These are phyloP conservation scores for Didymella arachidicola DNA, from an alignment of 2,329 filamentous ascomycete species.

Conservation along the genomic window DNA sequence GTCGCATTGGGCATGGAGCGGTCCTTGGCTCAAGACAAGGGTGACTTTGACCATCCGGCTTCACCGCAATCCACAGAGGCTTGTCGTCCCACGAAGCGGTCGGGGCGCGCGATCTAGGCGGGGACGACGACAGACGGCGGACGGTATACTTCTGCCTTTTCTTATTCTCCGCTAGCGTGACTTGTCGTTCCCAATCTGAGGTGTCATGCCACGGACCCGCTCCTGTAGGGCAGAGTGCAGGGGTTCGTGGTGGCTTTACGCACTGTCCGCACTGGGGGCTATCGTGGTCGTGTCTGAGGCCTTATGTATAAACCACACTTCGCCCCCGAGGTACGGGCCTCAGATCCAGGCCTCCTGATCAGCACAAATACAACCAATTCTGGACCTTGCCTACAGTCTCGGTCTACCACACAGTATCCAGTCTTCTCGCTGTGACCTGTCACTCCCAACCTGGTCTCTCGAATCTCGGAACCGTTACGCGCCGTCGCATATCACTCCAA, in stretches of 20 bases:
- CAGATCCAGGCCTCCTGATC: slow-evolving; percentile 47
- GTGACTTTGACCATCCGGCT: slow-evolving; percentile 28
- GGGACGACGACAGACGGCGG: slow-evolving; percentile 41
- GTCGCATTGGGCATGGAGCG: slow-evolving; percentile 34
- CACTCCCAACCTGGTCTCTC: slow-evolving; percentile 42
- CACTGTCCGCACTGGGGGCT: slow-evolving; percentile 43
- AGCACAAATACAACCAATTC: slow-evolving; percentile 36
- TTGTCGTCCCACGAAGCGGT: slow-evolving; percentile 42
- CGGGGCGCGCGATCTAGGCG: slow-evolving; percentile 52
- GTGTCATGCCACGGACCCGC: slow-evolving; percentile 45
- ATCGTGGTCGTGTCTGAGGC: slow-evolving; percentile 33
- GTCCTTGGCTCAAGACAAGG: slow-evolving; percentile 33
- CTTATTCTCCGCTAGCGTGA: slow-evolving; percentile 50
- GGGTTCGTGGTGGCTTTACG: slow-evolving; percentile 45
- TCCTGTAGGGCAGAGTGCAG: slow-evolving; percentile 45
- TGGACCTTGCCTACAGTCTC: slow-evolving; percentile 27
- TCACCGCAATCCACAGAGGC: slow-evolving; percentile 47
- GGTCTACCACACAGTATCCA: slow-evolving; percentile 18
- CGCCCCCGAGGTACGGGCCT: slow-evolving; percentile 42
- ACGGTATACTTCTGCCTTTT: slow-evolving; percentile 41
- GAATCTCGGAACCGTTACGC: slow-evolving; percentile 31
- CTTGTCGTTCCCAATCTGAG: slow-evolving; percentile 46
- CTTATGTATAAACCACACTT: slow-evolving; percentile 50
- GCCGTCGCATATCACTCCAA: slow-evolving; percentile 35
- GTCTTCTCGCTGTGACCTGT: slow-evolving; percentile 30